phyloP scores from a whole-genome alignment of 2,329 filamentous ascomycete species.

The Fusarium nodosum region DNA sequence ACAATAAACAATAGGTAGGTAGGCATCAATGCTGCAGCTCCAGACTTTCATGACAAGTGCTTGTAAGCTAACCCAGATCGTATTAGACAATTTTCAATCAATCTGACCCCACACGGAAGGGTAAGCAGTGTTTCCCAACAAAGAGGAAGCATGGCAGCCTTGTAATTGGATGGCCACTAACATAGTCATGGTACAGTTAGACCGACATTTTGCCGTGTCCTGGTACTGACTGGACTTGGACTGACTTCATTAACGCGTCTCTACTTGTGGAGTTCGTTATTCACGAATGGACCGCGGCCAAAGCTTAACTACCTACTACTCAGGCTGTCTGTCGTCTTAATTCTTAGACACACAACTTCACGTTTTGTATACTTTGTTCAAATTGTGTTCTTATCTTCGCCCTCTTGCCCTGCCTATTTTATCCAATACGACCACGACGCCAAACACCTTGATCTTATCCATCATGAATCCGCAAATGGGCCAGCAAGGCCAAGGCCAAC shows the following conservation, averaged over 20 bases:
- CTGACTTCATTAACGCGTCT: constrained; percentile 23
- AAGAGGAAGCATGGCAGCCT: constrained; percentile 1
- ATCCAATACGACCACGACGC: neutral
- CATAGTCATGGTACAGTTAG: neutral
- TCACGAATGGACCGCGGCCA: constrained; percentile 28
- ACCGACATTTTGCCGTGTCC: constrained; percentile 31
- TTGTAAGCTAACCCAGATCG: constrained; percentile 24
- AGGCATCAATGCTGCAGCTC: constrained; percentile 11
- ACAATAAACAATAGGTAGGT: constrained; percentile 14
- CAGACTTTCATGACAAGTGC: constrained; percentile 18
- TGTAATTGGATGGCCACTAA: neutral
- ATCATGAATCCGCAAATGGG: constrained; percentile 48
- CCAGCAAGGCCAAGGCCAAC: constrained; percentile 47
- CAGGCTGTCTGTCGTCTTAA: constrained; percentile 20
- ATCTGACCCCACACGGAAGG: constrained; percentile 25
- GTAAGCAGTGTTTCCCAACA: constrained; percentile 22
- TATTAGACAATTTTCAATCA: constrained; percentile 26
- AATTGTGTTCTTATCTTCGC: neutral
- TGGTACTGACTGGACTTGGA: neutral
- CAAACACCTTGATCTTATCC: neutral
- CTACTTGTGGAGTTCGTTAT: constrained; percentile 17
- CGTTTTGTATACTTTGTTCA: neutral
- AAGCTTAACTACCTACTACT: constrained; percentile 13
- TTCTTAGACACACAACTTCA: neutral
- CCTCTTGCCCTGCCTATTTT: neutral